Base-by-base conservation (phyloP, 768 basidiomycete genomes). In the Cystofilobasidium capitatum region DNA sequence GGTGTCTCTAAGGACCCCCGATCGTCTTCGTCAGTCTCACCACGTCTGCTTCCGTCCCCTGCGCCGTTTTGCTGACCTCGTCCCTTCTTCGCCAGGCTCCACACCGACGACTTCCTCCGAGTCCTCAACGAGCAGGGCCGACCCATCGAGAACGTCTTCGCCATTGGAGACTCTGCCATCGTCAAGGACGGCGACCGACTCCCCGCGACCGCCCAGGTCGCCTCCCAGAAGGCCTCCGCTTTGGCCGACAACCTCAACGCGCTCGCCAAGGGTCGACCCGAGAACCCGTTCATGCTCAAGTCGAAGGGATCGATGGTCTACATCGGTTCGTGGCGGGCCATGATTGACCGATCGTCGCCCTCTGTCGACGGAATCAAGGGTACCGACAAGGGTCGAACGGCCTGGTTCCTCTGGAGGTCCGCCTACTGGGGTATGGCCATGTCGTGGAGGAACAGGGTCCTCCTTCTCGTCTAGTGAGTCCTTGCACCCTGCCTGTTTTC, bases 131-230 rank as follows among this genome's bases (percentile, higher is more conserved):
- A 78, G 26, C 81, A 85, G 61, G 83, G 81, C 4, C 76, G 78
- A n/a, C 72, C 81, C 3, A 80, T 88, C 71, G 79, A 82, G 2
- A 84, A 89, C 74, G 85, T 92, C 0, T 91, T 82, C 80, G 88
- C 85, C 2, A 86, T 92, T 64, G 91, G 91, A 6, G 91, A 93
- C 73, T 84, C 87, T 45, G 83, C 85, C 0, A 81, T 79, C 49
- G 82, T 87, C 59, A 68, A 68, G 61, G 80, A 83, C 39, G 81
- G 79, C 49, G 79, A 79, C 29, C 70, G 71, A 44, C 79, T 91
- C 13, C 89, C 91, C 14, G 88, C 91, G 1, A 92, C 90, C 22
- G 89, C 91, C 4, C 90, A 92, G 82, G 86, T 90, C 29, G 88
- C 88, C 7, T 83, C 83, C 71, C 88, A 90, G 73, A 85, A 89